These are phyloP conservation scores for Tolypocladium paradoxum DNA, from an alignment of 2,329 filamentous ascomycete genomes.

Conservation along the genomic window DNA sequence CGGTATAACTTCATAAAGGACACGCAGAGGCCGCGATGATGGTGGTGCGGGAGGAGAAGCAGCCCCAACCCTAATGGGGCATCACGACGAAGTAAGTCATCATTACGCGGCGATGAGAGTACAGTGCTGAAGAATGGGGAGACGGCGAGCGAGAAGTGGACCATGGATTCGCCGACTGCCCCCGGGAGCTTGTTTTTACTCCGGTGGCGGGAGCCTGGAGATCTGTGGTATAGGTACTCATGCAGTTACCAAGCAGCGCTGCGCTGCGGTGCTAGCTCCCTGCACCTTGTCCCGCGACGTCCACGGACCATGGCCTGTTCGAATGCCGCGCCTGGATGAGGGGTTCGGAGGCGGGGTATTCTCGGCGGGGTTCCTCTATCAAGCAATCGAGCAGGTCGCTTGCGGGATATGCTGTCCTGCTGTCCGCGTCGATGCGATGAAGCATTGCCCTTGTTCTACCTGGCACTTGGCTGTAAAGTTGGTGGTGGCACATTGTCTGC, in stretches of 20 bases:
- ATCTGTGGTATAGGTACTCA: too few species aligned
- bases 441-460: background rate
- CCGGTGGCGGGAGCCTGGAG: too few species aligned
- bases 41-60: conserved; percentile 1
- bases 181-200: background rate
- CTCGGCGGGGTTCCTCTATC: background rate
- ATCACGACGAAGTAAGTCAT: background rate
- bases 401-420: background rate
- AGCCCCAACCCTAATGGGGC: background rate
- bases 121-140: background rate
- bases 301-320: background rate
- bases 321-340: background rate
- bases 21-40: background rate
- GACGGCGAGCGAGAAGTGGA: background rate
- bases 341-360: background rate
- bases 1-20: background rate
- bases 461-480: background rate
- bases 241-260: too few species aligned
- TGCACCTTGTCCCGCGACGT: background rate
- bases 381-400: background rate
- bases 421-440: background rate
- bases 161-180: background rate
- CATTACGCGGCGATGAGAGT: background rate
- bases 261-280: too few species aligned
- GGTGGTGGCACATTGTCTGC: background rate